Conservation (phyloP, 768 basidiomycete species). For the Paxillus involutus region DNA sequence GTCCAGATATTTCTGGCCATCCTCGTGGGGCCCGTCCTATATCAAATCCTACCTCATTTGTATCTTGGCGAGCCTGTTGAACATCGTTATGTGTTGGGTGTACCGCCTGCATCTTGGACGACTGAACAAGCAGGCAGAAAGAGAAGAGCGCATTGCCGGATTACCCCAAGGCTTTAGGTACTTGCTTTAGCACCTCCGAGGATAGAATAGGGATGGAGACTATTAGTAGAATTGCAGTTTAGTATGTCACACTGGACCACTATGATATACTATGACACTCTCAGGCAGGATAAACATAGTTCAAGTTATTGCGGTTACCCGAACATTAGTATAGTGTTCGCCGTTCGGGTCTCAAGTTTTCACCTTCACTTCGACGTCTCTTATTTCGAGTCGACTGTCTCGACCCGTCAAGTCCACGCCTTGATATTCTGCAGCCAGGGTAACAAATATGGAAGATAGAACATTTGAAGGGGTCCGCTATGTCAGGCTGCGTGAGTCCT, state of each 20-base stretch:
- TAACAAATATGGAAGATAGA: conserved; percentile 7
- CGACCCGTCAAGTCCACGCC: too few relatives aligned
- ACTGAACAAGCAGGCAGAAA: conserved; percentile 39
- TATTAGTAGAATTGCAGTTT: not conserved
- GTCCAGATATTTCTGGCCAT: conserved; percentile 62
- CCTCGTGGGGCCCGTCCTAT: conserved; percentile 69
- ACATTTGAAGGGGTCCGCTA: conserved; percentile 7
- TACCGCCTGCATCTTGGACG: conserved; percentile 44
- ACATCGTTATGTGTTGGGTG: conserved; percentile 47
- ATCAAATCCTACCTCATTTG: conserved; percentile 72
- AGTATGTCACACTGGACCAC: too few relatives aligned
- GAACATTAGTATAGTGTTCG: too few relatives aligned
- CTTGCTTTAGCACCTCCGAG: conserved; percentile 34
- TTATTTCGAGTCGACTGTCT: too few relatives aligned
- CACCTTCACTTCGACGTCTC: too few relatives aligned
- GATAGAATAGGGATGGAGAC: not conserved
- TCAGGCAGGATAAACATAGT: too few relatives aligned
- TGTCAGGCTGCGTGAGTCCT: conserved; percentile 18
- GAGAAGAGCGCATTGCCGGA: conserved; percentile 35
- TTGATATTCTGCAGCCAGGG: not conserved
- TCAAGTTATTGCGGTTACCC: too few relatives aligned
- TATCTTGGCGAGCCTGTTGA: conserved; percentile 51
- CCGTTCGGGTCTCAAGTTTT: too few relatives aligned
- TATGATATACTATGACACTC: too few relatives aligned
- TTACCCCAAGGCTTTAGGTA: conserved; percentile 43